phyloP scores from a whole-genome alignment of 495 filamentous ascomycete genomes.

The Rhypophila decipiens region DNA sequence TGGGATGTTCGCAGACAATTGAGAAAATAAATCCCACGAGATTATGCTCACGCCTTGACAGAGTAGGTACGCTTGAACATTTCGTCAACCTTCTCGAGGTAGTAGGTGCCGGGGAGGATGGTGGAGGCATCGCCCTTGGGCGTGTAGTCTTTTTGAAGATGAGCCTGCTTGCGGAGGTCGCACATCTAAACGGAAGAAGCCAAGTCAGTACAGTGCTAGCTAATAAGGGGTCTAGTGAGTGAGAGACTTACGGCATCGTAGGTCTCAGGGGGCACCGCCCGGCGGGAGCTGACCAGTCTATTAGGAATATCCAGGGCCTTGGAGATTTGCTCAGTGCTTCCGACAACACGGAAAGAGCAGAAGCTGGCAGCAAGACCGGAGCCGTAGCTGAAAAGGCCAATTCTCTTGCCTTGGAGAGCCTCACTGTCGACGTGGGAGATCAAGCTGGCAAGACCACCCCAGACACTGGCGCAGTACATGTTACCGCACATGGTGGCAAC shows the following conservation, averaged over 20 bases:
- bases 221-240: too few relatives aligned
- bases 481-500: constrained; percentile 94
- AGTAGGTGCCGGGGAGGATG: constrained; percentile 77
- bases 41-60: constrained; percentile 61
- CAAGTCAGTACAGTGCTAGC: too few relatives aligned
- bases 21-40: not conserved
- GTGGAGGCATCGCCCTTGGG: constrained; percentile 72
- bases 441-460: constrained; percentile 73
- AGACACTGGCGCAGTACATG: constrained; percentile 98
- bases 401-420: constrained; percentile 71
- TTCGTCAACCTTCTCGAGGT: constrained; percentile 81
- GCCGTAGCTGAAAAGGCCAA: constrained; percentile 93
- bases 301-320: constrained; percentile 75
- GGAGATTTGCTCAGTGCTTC: constrained; percentile 66
- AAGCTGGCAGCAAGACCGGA: constrained; percentile 84
- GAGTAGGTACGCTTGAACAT: constrained; percentile 91
- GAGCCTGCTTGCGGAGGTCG: constrained; percentile 84
- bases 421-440: constrained; percentile 64
- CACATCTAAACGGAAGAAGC: constrained; percentile 60
- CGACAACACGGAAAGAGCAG: constrained; percentile 79
- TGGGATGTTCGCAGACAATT: not conserved
- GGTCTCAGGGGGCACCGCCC: constrained; percentile 68
- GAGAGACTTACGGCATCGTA: constrained; percentile 69
- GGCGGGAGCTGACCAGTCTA: constrained; percentile 62
- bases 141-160: constrained; percentile 84